These are phyloP conservation scores for Fusarium nanum DNA, from an alignment of 2,329 filamentous ascomycete species.

Conservation along the genomic window DNA sequence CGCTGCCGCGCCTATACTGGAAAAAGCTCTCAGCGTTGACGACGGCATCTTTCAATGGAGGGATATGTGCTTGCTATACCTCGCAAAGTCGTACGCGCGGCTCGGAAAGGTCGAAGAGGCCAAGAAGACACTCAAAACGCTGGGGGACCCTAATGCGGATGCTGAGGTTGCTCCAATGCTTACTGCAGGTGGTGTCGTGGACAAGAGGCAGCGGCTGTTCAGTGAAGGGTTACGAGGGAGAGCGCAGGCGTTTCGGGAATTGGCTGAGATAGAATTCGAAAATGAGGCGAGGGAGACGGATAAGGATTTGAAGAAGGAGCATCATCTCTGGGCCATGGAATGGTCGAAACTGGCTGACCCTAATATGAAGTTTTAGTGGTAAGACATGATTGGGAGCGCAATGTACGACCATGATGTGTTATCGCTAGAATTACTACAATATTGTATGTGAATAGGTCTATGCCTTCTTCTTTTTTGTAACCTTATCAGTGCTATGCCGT, in stretches of 20 bases:
- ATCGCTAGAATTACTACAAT: not conserved
- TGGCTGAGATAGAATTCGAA: constrained; percentile 49
- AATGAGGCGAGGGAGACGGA: constrained; percentile 30
- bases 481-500: constrained; percentile 18
- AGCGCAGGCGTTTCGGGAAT: constrained; percentile 43
- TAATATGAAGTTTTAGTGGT: constrained; percentile 39
- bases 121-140: constrained; percentile 33
- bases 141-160: constrained; percentile 45
- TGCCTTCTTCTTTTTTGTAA: constrained; percentile 47
- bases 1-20: constrained; percentile 38
- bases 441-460: not conserved
- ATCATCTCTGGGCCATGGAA: constrained; percentile 50
- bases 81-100: constrained; percentile 44
- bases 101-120: constrained; percentile 43
- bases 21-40: constrained; percentile 42
- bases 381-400: no score
- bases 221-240: constrained; percentile 43
- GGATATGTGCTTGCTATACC: constrained; percentile 41
- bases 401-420: not conserved
- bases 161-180: constrained; percentile 46
- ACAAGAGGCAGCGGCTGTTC: constrained; percentile 45
- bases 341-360: constrained; percentile 50
- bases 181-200: constrained; percentile 34
- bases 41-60: constrained; percentile 46
- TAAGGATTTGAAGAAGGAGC: constrained; percentile 32